phyloP scores from a whole-genome alignment of 75 land plant species.

The Isoetes taiwanensis region DNA sequence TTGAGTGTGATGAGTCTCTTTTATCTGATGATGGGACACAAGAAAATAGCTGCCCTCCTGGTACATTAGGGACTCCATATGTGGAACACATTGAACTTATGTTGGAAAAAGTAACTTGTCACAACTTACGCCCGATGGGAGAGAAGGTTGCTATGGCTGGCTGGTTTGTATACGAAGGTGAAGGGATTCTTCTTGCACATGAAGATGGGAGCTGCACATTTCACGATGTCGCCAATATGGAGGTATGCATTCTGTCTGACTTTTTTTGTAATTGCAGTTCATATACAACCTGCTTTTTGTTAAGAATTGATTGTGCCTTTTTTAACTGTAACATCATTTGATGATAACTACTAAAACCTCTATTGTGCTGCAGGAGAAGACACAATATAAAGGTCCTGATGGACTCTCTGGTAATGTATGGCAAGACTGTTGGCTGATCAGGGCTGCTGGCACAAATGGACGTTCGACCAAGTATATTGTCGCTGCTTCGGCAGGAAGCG shows the following conservation, averaged over 20 bases:
- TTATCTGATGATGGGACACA: too few species aligned
- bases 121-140: slow-evolving; percentile 48
- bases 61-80: too few species aligned
- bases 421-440: slow-evolving; percentile 92
- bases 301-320: too few species aligned
- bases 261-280: too few species aligned
- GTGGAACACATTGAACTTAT: slow-evolving; percentile 15
- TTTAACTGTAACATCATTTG: too few species aligned
- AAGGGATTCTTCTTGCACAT: slow-evolving; percentile 79
- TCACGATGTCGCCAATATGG: slow-evolving; percentile 65
- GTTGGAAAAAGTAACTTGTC: slow-evolving; percentile 19
- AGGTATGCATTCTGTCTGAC: too few species aligned
- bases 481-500: slow-evolving; percentile 84
- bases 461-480: slow-evolving; percentile 78
- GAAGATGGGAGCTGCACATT: slow-evolving; percentile 81
- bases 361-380: slow-evolving; percentile 68
- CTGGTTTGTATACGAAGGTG: slow-evolving; percentile 96
- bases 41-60: too few species aligned
- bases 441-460: slow-evolving; percentile 94
- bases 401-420: slow-evolving; percentile 42
- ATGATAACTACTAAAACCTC: too few species aligned
- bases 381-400: slow-evolving; percentile 50
- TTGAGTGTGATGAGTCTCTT: too few species aligned
- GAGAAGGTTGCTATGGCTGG: slow-evolving; percentile 70
- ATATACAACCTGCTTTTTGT: too few species aligned